Evolutionary conservation across 495 filamentous ascomycete species (phyloP).

Genomic region (Mycothermus thermophilus): DNA sequence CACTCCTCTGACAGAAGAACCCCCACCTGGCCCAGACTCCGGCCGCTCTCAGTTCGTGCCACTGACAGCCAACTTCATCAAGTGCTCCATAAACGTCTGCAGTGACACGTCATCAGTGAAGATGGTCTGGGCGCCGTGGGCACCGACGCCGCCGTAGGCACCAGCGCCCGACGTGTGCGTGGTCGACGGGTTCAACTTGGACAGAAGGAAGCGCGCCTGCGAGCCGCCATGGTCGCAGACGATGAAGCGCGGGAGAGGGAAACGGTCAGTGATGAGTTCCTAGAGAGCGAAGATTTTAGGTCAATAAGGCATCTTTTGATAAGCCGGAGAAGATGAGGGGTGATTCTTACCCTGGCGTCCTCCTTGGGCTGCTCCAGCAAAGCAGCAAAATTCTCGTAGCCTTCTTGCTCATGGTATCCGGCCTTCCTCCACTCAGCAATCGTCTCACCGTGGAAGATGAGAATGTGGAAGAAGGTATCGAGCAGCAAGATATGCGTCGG

Average conservation of each 20-base stretch:
- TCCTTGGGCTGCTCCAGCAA: conserved; percentile 94
- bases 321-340: not conserved
- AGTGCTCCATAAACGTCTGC: conserved; percentile 98
- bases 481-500: conserved; percentile 87
- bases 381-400: conserved; percentile 88
- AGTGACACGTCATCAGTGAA: conserved; percentile 98
- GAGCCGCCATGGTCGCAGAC: conserved; percentile 97
- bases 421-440: conserved; percentile 98
- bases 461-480: conserved; percentile 98
- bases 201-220: conserved; percentile 92
- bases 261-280: conserved; percentile 95
- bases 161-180: conserved; percentile 78
- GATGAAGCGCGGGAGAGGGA: conserved; percentile 95
- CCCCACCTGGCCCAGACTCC: not conserved
- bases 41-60: conserved; percentile 46
- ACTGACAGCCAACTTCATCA: conserved; percentile 78
- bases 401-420: conserved; percentile 95
- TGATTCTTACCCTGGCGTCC: conserved; percentile 65
- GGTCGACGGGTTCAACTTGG: conserved; percentile 95
- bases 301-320: not conserved
- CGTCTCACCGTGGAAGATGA: conserved; percentile 97
- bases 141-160: conserved; percentile 70
- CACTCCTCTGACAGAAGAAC: no score
- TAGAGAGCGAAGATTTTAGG: conserved; percentile 24
- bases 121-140: conserved; percentile 90